Conservation (phyloP, 2,329 filamentous ascomycete species). For the Elsinoe batatas region DNA sequence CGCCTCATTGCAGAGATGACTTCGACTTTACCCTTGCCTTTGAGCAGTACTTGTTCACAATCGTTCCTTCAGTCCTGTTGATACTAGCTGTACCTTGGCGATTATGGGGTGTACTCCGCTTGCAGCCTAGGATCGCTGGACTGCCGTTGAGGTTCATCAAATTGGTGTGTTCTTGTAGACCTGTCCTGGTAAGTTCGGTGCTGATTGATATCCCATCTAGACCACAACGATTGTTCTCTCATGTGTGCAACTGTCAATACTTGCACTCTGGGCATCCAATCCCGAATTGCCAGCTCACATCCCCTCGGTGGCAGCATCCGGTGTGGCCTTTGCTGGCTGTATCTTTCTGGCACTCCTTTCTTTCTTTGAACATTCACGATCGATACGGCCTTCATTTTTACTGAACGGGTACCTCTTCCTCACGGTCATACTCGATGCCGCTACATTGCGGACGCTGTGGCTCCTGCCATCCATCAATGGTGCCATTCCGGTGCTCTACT, state of each 20-base stretch:
- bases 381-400: conserved; percentile 13
- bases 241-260: conserved; percentile 10
- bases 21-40: conserved; percentile 33
- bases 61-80: conserved; percentile 25
- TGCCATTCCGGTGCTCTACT: conserved; percentile 29
- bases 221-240: conserved; percentile 10
- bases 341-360: conserved; percentile 11
- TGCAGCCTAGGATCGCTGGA: conserved; percentile 18
- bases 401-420: conserved; percentile 14
- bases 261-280: conserved; percentile 6
- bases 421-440: conserved; percentile 13
- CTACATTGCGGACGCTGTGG: conserved; percentile 14
- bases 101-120: conserved; percentile 23
- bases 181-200: not conserved
- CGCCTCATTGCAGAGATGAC: conserved; percentile 20
- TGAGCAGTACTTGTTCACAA: conserved; percentile 27
- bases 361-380: conserved; percentile 14
- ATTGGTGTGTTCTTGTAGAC: not conserved
- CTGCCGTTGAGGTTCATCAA: conserved; percentile 13
- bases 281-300: not conserved
- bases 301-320: conserved; percentile 8
- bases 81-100: conserved; percentile 24
- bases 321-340: conserved; percentile 9
- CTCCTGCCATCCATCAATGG: conserved; percentile 26
- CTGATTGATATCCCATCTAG: not conserved